Evolutionary conservation across 1,284 basidiomycete genomes (phyloP).

Genomic region (Coniophora puteana): DNA sequence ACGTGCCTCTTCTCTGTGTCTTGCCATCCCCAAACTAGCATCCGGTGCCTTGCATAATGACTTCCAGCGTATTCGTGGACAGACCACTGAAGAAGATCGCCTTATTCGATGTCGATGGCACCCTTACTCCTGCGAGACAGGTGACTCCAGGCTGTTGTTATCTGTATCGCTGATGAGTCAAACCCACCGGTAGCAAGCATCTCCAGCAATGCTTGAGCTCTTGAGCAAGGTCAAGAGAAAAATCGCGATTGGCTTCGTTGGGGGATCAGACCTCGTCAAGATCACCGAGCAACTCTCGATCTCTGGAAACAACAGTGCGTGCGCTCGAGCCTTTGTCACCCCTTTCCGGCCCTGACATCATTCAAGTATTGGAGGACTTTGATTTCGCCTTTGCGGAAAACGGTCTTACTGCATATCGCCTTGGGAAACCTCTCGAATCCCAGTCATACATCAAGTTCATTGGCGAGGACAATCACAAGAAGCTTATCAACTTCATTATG

Average conservation of each 20-base stretch:
- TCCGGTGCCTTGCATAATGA: too few relatives aligned
- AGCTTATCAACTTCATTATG: constrained; percentile 89
- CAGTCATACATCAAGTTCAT: constrained; percentile 90
- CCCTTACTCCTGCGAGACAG: constrained; percentile 75
- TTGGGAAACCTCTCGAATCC: constrained; percentile 70
- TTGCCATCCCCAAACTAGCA: too few relatives aligned
- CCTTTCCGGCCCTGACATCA: constrained; percentile 5
- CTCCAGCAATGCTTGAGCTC: constrained; percentile 67
- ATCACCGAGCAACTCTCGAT: constrained; percentile 78
- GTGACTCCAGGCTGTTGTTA: constrained; percentile 38
- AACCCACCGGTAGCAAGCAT: constrained; percentile 39
- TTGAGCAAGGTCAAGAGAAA: constrained; percentile 73
- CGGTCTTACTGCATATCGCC: constrained; percentile 86
- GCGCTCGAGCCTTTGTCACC: too few relatives aligned
- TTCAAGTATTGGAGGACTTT: constrained; percentile 70
- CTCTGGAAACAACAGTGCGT: constrained; percentile 50
- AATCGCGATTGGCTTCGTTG: constrained; percentile 80
- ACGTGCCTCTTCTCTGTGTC: too few relatives aligned
- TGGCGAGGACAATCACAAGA: constrained; percentile 94
- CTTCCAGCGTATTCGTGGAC: constrained; percentile 51
- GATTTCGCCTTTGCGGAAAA: constrained; percentile 97
- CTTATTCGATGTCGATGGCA: constrained; percentile 90
- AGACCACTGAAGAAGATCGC: constrained; percentile 66
- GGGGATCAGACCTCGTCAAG: constrained; percentile 86
- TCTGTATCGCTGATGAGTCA: constrained; percentile 3